phyloP scores from a whole-genome alignment of 83 land plant species.

The Picea engelmannii region DNA sequence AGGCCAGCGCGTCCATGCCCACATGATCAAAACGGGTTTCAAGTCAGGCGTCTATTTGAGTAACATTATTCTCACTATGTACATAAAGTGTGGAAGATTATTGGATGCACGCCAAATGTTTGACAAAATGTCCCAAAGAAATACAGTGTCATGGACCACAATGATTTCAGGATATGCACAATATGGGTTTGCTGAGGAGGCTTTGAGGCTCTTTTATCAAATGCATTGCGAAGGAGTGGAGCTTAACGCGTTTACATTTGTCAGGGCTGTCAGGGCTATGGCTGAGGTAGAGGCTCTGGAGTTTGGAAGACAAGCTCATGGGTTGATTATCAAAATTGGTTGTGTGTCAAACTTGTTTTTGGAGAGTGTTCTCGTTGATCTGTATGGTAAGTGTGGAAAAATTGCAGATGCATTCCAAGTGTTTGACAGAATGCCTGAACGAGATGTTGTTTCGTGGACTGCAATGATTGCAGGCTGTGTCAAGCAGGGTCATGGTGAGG shows the following conservation, averaged over 20 bases:
- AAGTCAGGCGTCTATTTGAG: slow-evolving; percentile 35
- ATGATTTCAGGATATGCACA: slow-evolving; percentile 74
- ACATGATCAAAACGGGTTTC: slow-evolving; percentile 10
- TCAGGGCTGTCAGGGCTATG: slow-evolving; percentile 51
- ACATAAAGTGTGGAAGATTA: slow-evolving; percentile 59
- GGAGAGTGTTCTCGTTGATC: slow-evolving; percentile 31
- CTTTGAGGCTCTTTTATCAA: slow-evolving; percentile 48
- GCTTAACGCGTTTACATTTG: slow-evolving; percentile 68
- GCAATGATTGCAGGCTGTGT: slow-evolving; percentile 34
- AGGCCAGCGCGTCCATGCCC: slow-evolving; percentile 33
- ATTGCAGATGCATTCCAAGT: slow-evolving; percentile 20
- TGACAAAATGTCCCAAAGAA: slow-evolving; percentile 55
- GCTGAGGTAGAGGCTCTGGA: slow-evolving; percentile 5
- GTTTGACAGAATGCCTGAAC: slow-evolving; percentile 28
- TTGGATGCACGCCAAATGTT: slow-evolving; percentile 64
- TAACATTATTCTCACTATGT: slow-evolving; percentile 68
- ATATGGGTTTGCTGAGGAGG: slow-evolving; percentile 57
- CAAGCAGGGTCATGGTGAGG: slow-evolving; percentile 19
- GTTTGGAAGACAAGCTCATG: slow-evolving; percentile 29
- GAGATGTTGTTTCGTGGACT: slow-evolving; percentile 48
- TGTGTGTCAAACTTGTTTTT: slow-evolving; percentile 9
- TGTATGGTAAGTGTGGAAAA: slow-evolving; percentile 32
- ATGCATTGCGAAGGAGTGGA: slow-evolving; percentile 58
- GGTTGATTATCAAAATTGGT: slow-evolving; percentile 27
- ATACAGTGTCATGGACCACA: slow-evolving; percentile 77